Conservation (phyloP, 345 rosid species). For the Brassica nigra region DNA sequence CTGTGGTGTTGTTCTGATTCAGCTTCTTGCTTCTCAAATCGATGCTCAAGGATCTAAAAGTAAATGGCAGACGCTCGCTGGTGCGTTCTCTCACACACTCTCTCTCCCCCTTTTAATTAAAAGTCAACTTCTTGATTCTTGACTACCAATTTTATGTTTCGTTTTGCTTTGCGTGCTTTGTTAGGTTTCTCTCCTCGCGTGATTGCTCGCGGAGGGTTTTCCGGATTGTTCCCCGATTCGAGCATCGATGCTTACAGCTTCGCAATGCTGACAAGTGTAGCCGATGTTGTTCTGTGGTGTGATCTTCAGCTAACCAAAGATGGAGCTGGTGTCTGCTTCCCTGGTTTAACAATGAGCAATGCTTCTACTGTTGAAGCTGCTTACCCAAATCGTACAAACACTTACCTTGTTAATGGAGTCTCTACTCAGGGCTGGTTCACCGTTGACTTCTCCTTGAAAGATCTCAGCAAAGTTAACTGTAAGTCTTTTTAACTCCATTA, state of each 20-base stretch:
- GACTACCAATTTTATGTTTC: neutral
- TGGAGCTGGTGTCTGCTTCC: constrained; percentile 67
- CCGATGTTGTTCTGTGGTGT: constrained; percentile 57
- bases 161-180: constrained; percentile 26
- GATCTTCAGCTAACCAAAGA: constrained; percentile 93
- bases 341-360: constrained; percentile 61
- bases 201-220: constrained; percentile 92
- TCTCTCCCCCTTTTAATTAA: neutral
- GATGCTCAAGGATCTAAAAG: constrained; percentile 60
- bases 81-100: constrained; percentile 39
- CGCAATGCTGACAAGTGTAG: constrained; percentile 42
- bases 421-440: constrained; percentile 64
- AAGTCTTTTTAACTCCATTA: constrained; percentile 36
- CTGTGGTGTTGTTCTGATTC: constrained; percentile 38
- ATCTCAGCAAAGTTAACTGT: constrained; percentile 45
- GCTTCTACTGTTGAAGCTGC: constrained; percentile 6
- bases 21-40: constrained; percentile 45
- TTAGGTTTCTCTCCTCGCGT: constrained; percentile 66
- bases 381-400: constrained; percentile 9
- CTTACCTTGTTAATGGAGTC: constrained; percentile 61
- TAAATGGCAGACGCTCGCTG: constrained; percentile 59
- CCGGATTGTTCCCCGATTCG: constrained; percentile 81
- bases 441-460: constrained; percentile 57
- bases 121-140: neutral
- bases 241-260: constrained; percentile 54